phyloP scores from a whole-genome alignment of 805 yeast genomes.

The Teunomyces funiuensis region DNA sequence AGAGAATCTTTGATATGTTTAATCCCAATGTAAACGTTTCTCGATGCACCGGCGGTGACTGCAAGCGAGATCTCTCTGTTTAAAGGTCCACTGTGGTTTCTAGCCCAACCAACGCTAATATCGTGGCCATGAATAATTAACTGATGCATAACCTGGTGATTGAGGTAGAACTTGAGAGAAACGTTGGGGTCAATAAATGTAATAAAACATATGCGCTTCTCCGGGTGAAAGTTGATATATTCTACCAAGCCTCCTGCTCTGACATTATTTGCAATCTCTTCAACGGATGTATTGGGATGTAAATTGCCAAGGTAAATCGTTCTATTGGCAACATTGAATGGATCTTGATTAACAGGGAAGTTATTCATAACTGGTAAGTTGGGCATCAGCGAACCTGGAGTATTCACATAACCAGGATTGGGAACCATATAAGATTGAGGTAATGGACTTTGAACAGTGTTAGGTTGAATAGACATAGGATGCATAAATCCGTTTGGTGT shows the following conservation, averaged over 20 bases:
- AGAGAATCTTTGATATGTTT: constrained; percentile 28
- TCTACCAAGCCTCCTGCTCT: constrained; percentile 76
- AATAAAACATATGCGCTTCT: constrained; percentile 62
- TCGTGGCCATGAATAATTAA: constrained; percentile 61
- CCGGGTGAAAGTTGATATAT: constrained; percentile 49
- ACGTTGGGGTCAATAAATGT: constrained; percentile 65
- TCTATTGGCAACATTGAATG: constrained; percentile 51
- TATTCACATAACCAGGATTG: constrained; percentile 2
- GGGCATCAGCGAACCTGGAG: neutral
- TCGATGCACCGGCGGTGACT: constrained; percentile 70
- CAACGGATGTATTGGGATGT: constrained; percentile 62
- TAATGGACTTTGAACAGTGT: neutral
- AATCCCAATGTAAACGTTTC: constrained; percentile 74
- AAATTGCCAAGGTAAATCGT: constrained; percentile 69
- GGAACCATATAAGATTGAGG: too few species aligned
- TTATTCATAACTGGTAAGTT: neutral
- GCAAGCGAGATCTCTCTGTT: constrained; percentile 56
- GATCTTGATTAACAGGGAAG: constrained; percentile 16
- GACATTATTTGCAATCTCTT: constrained; percentile 73
- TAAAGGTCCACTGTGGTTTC: constrained; percentile 64
- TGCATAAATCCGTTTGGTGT: constrained; percentile 4
- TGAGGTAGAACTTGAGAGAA: constrained; percentile 66
- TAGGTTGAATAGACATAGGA: neutral
- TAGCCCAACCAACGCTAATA: constrained; percentile 70
- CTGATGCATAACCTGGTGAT: constrained; percentile 55